Evolutionary conservation across 139 green algal genomes (phyloP), one percentile per base, ranked within the genome.

Genomic region (Picochlorum sp.): DNA sequence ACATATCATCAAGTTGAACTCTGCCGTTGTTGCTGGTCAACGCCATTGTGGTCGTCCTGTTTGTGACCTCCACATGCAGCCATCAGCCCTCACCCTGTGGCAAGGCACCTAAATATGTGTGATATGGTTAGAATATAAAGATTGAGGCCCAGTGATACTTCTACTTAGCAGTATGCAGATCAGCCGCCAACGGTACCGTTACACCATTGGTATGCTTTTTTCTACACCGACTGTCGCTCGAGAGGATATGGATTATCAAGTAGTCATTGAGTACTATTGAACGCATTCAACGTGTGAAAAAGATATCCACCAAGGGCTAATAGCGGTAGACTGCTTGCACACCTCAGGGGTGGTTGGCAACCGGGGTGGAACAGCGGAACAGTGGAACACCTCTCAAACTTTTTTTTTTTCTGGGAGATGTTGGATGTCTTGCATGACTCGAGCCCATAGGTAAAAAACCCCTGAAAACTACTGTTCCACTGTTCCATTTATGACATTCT

Each of bases 401-500:
- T 54, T 54, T 54, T 54, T 54, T 23, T 54, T n/a, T n/a, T n/a
- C 47, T 54, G 47, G 47, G 47, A 54, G 47, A 54, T 54, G 24
- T 54, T 54, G 47, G 47, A 54, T 54, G 47, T 54, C 47, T 54
- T 54, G 47, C 47, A 54, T 54, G 47, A 54, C 47, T 54, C 47
- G 7, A 54, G 47, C 47, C 47, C 47, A 54, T 54, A 6, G 47
- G 47, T 2, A 54, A 54, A 54, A 54, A 6, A 54, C 1, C 47
- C 47, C n/a, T 54, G 47, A 54, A 52, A 54, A 54, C 47, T 24
- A 54, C 15, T 54, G 47, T 54, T 54, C 47, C 47, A 54, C 47
- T 54, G 47, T 54, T 54, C 47, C 47, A 54, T 54, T 54, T n/a
- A 54, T 54, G 47, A 54, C 47, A 54, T 54, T 54, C 47, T 54